Evolutionary conservation across 1,139 yeast genomes (phyloP).

Genomic region (Nematodospora anomalae): DNA sequence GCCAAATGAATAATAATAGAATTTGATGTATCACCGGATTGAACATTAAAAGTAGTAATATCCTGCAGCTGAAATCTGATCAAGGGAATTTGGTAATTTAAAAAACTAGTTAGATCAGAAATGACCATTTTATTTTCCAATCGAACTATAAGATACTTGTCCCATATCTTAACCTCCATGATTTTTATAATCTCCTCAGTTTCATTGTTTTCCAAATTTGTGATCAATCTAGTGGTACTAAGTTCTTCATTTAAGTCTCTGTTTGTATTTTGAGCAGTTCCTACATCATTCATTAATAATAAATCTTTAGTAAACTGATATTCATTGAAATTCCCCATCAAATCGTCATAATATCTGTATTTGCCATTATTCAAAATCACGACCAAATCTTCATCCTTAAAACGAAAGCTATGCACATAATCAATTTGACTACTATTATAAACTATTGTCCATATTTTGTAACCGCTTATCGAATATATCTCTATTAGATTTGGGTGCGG

Average conservation of each 20-base stretch:
- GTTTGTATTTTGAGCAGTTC: slow-evolving; percentile 23
- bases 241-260: slow-evolving; percentile 1
- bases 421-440: slow-evolving; percentile 54
- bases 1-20: slow-evolving; percentile 26
- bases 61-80: slow-evolving; percentile 12
- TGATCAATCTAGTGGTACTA: slow-evolving; percentile 19
- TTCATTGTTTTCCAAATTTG: slow-evolving; percentile 36
- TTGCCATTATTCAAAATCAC: slow-evolving; percentile 59
- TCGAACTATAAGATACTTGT: slow-evolving; percentile 31
- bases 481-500: slow-evolving; percentile 42
- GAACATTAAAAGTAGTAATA: slow-evolving; percentile 18
- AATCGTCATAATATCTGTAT: slow-evolving; percentile 65
- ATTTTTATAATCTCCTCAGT: slow-evolving; percentile 33
- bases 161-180: slow-evolving; percentile 23
- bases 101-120: slow-evolving; percentile 25
- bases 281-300: slow-evolving; percentile 34
- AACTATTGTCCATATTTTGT: slow-evolving; percentile 45
- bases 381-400: slow-evolving; percentile 58
- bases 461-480: slow-evolving; percentile 57
- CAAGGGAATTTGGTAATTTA: slow-evolving; percentile 30
- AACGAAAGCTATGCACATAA: slow-evolving; percentile 58
- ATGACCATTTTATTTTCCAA: slow-evolving; percentile 29
- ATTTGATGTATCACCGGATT: slow-evolving; percentile 3
- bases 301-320: slow-evolving; percentile 35
- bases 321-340: slow-evolving; percentile 66